Conservation (phyloP, 768 basidiomycete genomes). For the Sporobolomyces roseus region DNA sequence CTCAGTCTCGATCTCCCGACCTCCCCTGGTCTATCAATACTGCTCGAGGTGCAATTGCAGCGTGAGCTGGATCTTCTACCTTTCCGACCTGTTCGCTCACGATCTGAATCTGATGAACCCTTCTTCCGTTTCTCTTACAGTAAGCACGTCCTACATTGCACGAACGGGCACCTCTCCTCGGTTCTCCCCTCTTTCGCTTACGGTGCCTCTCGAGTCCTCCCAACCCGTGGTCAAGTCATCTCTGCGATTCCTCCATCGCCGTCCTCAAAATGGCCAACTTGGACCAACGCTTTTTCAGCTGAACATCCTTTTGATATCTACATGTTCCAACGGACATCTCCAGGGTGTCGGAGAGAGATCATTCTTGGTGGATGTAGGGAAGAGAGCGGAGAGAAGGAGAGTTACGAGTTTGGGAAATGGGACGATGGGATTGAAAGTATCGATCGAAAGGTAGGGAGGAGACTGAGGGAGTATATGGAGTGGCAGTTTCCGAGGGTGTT, state of each 20-base stretch:
- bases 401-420: slow-evolving; percentile 57
- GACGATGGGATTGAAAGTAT: slow-evolving; percentile 59
- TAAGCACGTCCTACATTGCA: slow-evolving; percentile 72
- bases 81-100: not conserved
- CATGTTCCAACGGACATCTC: slow-evolving; percentile 69
- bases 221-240: slow-evolving; percentile 67
- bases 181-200: slow-evolving; percentile 64
- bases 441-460: slow-evolving; percentile 54
- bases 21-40: slow-evolving; percentile 56
- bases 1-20: slow-evolving; percentile 2
- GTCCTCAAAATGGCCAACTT: slow-evolving; percentile 48
- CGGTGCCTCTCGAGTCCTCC: slow-evolving; percentile 58
- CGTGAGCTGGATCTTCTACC: slow-evolving; percentile 43
- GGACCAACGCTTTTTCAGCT: slow-evolving; percentile 53
- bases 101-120: no score
- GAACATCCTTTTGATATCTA: slow-evolving; percentile 55
- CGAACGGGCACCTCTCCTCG: slow-evolving; percentile 75
- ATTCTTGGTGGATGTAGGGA: slow-evolving; percentile 64
- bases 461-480: slow-evolving; percentile 62
- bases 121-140: not conserved
- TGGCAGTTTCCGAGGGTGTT: slow-evolving; percentile 52
- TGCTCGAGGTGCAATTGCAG: slow-evolving; percentile 61
- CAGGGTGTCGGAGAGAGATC: slow-evolving; percentile 52
- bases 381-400: slow-evolving; percentile 53
- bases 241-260: slow-evolving; percentile 49